Evolutionary conservation across 208 protist genomes (phyloP).

Genomic region (Trypanosoma avium): DNA sequence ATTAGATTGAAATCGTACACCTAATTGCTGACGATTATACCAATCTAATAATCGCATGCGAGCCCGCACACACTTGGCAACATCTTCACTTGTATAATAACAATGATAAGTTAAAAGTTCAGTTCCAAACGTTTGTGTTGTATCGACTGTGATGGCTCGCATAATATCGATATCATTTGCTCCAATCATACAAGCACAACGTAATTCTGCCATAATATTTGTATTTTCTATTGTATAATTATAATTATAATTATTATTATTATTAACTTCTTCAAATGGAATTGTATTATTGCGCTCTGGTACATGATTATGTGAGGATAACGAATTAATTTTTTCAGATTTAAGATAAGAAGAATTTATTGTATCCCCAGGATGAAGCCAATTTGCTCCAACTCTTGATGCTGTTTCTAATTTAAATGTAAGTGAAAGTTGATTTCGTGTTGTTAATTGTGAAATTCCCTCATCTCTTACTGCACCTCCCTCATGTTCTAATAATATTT

Average conservation of each 20-base stretch:
- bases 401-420: background rate
- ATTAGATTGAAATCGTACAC: slow-evolving; percentile 3
- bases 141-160: slow-evolving; percentile 44
- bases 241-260: background rate
- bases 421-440: slow-evolving; percentile 1
- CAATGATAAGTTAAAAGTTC: slow-evolving; percentile 42
- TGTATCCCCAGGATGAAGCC: background rate
- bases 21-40: slow-evolving; percentile 25
- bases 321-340: background rate
- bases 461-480: too few species aligned
- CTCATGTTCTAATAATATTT: too few species aligned
- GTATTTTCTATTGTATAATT: background rate
- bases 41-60: slow-evolving; percentile 33
- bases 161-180: slow-evolving; percentile 55
- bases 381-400: background rate
- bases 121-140: slow-evolving; percentile 46
- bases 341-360: background rate
- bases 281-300: too few species aligned
- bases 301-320: too few species aligned
- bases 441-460: background rate
- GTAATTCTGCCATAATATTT: slow-evolving; percentile 10
- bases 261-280: background rate
- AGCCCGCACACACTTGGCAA: slow-evolving; percentile 29
- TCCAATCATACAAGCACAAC: slow-evolving; percentile 52
- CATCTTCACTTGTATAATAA: slow-evolving; percentile 48